Percentiles rank a stretch among this genome's conserved stretches.
These are phyloP conservation scores for Plantago elongata DNA, from an alignment of 257 asterid genomes.

Conservation along the genomic window DNA sequence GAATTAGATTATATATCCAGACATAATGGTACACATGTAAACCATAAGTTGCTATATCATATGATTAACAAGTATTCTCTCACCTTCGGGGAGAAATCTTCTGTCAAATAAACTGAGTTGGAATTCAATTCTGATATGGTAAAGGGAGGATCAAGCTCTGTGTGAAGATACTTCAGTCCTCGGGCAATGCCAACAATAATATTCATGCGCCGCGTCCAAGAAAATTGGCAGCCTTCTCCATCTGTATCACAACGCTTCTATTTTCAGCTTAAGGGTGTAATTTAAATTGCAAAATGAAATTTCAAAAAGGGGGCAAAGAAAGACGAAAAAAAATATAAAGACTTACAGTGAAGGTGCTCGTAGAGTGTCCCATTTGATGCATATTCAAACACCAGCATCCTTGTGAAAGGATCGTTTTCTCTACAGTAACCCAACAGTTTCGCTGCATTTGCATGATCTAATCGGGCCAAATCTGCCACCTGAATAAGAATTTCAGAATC, in stretches of 20 bases:
- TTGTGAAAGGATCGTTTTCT: slow-evolving; percentile 73
- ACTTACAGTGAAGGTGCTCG: slow-evolving; percentile 95
- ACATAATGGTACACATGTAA: not conserved
- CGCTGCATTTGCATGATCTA: slow-evolving; percentile 65
- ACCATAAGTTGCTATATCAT: not conserved
- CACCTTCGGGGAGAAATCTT: slow-evolving; percentile 96
- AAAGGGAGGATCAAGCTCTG: slow-evolving; percentile 83
- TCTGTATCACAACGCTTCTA: slow-evolving; percentile 37
- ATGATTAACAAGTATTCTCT: slow-evolving; percentile 1
- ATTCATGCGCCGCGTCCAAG: slow-evolving; percentile 96
- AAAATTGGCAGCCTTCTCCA: slow-evolving; percentile 87
- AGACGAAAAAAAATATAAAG: not conserved
- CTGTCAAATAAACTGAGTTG: slow-evolving; percentile 79
- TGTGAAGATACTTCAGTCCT: slow-evolving; percentile 79
- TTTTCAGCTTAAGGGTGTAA: slow-evolving; percentile 7
- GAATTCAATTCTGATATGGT: slow-evolving; percentile 81
- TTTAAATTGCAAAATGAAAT: not conserved
- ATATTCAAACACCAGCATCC: slow-evolving; percentile 92
- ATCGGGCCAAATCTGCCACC: slow-evolving; percentile 89
- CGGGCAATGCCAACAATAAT: slow-evolving; percentile 79
- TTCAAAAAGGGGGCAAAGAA: not conserved
- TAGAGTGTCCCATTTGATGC: slow-evolving; percentile 91
- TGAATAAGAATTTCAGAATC: slow-evolving; percentile 20
- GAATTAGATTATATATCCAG: no score
- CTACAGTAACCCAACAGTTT: slow-evolving; percentile 82